Evolutionary conservation across 1,139 yeast genomes (phyloP).

Genomic region (Protomyces inundatus): DNA sequence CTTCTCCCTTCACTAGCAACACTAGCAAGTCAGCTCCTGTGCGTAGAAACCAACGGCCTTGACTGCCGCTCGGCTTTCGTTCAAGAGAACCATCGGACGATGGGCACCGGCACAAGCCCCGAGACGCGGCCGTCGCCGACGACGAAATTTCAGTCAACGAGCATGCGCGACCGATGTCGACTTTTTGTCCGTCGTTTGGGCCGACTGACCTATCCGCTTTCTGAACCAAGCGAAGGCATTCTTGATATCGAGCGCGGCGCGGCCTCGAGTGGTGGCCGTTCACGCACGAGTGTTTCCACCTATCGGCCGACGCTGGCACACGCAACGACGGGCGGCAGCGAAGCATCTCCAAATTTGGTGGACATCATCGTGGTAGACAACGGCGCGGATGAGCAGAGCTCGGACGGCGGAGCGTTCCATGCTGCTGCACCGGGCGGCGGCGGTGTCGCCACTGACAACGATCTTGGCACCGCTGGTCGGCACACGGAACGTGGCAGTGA

Average conservation of each 20-base stretch:
- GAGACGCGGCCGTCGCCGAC: not conserved
- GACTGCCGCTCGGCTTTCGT: no score
- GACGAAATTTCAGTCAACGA: not conserved
- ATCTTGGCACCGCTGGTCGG: not conserved
- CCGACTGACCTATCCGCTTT: slow-evolving; percentile 9
- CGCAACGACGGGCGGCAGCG: not conserved
- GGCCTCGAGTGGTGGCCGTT: not conserved
- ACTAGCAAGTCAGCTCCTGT: no score
- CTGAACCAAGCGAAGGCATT: slow-evolving; percentile 16
- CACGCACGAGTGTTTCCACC: not conserved
- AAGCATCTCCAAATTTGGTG: not conserved
- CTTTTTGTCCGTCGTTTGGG: not conserved
- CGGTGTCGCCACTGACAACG: not conserved
- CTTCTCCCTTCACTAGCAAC: no score
- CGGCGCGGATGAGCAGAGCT: not conserved
- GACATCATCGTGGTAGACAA: slow-evolving; percentile 20
- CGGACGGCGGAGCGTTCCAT: not conserved
- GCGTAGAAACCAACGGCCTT: no score
- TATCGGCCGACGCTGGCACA: slow-evolving; percentile 1
- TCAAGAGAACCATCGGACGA: no score
- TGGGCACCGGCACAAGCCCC: no score
- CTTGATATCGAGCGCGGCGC: slow-evolving; percentile 19
- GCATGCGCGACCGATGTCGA: not conserved
- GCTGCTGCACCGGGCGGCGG: not conserved
- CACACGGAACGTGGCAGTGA: not conserved